These are phyloP conservation scores for Cetradonia linearis DNA, from an alignment of 495 filamentous ascomycete species.

Conservation along the genomic window DNA sequence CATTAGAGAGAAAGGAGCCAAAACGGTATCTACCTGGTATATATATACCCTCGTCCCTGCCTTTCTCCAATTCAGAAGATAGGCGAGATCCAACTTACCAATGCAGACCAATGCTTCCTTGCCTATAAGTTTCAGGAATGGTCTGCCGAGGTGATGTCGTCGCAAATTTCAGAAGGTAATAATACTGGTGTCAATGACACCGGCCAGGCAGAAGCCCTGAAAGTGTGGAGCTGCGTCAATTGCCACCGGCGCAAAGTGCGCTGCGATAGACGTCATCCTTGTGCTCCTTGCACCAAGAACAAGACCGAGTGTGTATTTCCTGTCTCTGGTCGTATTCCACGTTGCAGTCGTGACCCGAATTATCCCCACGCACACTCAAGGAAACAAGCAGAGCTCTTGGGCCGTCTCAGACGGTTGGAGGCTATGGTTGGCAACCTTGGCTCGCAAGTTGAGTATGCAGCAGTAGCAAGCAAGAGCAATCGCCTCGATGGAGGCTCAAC, in stretches of 20 bases:
- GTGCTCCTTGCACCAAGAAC: conserved; percentile 16
- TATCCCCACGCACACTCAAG: not conserved
- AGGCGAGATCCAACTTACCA: not conserved
- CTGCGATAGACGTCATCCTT: conserved; percentile 23
- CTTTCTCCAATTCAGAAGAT: not conserved
- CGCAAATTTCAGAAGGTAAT: not conserved
- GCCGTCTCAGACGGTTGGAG: conserved; percentile 23
- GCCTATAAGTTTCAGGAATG: not conserved
- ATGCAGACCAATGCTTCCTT: not conserved
- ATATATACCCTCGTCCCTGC: too few relatives aligned
- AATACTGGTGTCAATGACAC: not conserved
- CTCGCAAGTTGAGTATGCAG: conserved; percentile 12
- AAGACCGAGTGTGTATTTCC: conserved; percentile 20
- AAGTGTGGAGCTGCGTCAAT: conserved; percentile 22
- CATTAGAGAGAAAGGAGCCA: not conserved
- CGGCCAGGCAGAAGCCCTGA: not conserved
- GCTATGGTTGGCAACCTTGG: conserved; percentile 18
- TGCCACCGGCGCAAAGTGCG: conserved; percentile 25
- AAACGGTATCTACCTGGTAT: too few relatives aligned
- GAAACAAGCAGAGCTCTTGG: conserved; percentile 19
- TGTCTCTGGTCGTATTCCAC: conserved; percentile 18
- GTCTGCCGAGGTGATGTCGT: not conserved
- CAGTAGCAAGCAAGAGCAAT: not conserved
- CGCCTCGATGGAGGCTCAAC: not conserved
- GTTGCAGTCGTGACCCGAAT: conserved; percentile 8